Percentiles rank a stretch among this genome's conserved stretches.
These are phyloP conservation scores for Fusarium circinatum DNA, from an alignment of 2,329 filamentous ascomycete genomes.

Conservation along the genomic window DNA sequence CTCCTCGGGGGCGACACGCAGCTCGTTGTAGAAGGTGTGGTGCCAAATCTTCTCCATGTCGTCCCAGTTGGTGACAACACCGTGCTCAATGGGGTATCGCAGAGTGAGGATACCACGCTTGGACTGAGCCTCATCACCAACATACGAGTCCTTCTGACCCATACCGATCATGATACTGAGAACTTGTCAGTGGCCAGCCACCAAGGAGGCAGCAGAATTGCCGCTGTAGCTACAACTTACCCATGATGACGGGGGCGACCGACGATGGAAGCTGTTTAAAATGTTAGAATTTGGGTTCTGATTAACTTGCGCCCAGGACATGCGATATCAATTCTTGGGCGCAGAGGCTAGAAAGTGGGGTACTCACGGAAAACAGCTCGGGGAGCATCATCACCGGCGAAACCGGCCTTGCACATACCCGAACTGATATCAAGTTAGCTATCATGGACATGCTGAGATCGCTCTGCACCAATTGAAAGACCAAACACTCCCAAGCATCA, in stretches of 20 bases:
- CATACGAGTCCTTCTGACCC: slow-evolving; percentile 99
- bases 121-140: slow-evolving; percentile 99
- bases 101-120: slow-evolving; percentile 99
- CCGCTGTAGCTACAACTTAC: slow-evolving; percentile 67
- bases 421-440: slow-evolving; percentile 74
- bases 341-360: slow-evolving; percentile 48
- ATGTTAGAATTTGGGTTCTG: slow-evolving; percentile 49
- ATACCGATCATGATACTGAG: slow-evolving; percentile 99
- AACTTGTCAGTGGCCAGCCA: slow-evolving; percentile 29
- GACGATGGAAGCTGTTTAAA: slow-evolving; percentile 88
- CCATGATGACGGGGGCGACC: slow-evolving; percentile 99
- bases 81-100: slow-evolving; percentile 99
- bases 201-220: slow-evolving; percentile 24
- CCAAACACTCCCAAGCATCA: slow-evolving; percentile 15
- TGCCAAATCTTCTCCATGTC: slow-evolving; percentile 99
- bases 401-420: slow-evolving; percentile 99
- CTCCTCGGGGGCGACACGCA: slow-evolving; percentile 99
- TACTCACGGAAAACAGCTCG: slow-evolving; percentile 99
- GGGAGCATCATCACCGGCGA: slow-evolving; percentile 99
- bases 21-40: slow-evolving; percentile 99
- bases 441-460: slow-evolving; percentile 1
- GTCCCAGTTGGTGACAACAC: slow-evolving; percentile 99
- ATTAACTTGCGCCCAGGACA: slow-evolving; percentile 17
- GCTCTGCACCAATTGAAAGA: slow-evolving; percentile 1
- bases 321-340: slow-evolving; percentile 33